Percentiles rank a stretch among this genome's conserved stretches.
phyloP scores from a whole-genome alignment of 768 basidiomycete species.

The Cytidiella melzeri region DNA sequence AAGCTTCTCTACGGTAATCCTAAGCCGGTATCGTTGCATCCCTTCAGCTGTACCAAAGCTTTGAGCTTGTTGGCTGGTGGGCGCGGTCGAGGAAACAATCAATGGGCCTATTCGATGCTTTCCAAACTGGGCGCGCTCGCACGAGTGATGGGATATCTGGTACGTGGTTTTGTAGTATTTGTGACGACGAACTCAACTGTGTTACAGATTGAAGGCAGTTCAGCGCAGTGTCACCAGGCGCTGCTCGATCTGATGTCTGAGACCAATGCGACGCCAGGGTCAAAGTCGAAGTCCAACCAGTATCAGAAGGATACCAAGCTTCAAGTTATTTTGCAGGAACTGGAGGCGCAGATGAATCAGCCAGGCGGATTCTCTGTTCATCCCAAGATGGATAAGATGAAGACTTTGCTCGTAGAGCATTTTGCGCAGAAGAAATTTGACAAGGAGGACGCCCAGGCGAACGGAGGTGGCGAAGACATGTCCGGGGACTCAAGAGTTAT shows the following conservation, averaged over 20 bases:
- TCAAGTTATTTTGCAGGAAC: slow-evolving; percentile 57
- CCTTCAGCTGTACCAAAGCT: slow-evolving; percentile 49
- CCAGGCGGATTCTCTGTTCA: slow-evolving; percentile 57
- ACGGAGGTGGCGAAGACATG: slow-evolving; percentile 10
- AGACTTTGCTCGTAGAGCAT: slow-evolving; percentile 68
- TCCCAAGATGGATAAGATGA: slow-evolving; percentile 89
- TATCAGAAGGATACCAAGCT: slow-evolving; percentile 47
- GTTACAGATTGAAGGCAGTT: slow-evolving; percentile 73
- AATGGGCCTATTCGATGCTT: slow-evolving; percentile 48
- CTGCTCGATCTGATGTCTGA: slow-evolving; percentile 48
- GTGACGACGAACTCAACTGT: slow-evolving; percentile 8
- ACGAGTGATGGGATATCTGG: slow-evolving; percentile 84
- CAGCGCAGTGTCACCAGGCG: slow-evolving; percentile 55
- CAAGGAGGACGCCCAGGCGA: slow-evolving; percentile 28
- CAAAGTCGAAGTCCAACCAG: slow-evolving; percentile 31
- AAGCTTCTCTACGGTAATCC: slow-evolving; percentile 41
- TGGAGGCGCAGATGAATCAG: slow-evolving; percentile 48
- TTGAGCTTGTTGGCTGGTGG: slow-evolving; percentile 30
- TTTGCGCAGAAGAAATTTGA: slow-evolving; percentile 55
- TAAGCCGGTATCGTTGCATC: slow-evolving; percentile 62
- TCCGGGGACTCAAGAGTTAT: slow-evolving; percentile 64
- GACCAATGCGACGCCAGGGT: slow-evolving; percentile 27
- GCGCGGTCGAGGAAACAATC: slow-evolving; percentile 27
- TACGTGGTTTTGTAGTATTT: slow-evolving; percentile 30
- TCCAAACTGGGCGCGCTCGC: slow-evolving; percentile 56